These are phyloP conservation scores for Hyphopichia wangnamkhiaoensis DNA, from an alignment of 1,139 yeast species.

Conservation along the genomic window DNA sequence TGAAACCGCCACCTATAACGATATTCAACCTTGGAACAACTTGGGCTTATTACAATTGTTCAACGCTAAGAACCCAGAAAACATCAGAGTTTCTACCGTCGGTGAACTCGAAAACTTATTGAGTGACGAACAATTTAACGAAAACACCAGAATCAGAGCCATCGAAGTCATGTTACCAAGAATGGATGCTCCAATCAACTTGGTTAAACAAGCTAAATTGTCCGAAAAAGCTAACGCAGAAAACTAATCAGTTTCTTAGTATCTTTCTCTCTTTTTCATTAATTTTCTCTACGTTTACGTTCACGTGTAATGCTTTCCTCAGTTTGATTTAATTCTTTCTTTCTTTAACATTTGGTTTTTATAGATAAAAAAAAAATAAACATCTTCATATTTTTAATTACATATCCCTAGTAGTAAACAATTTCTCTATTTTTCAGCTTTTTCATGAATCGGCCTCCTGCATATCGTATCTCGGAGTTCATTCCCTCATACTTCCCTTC, in stretches of 20 bases:
- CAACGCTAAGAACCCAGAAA: constrained; percentile 64
- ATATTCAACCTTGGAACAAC: constrained; percentile 83
- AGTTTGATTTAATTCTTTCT: too few species aligned
- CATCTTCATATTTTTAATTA: too few species aligned
- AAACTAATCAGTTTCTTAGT: constrained; percentile 10
- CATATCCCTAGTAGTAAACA: too few species aligned
- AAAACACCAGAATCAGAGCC: constrained; percentile 67
- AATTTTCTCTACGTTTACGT: too few species aligned
- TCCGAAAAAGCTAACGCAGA: constrained; percentile 66
- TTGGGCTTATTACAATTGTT: constrained; percentile 66
- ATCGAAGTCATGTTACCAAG: constrained; percentile 77
- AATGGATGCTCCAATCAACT: constrained; percentile 79
- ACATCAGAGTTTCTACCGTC: constrained; percentile 56
- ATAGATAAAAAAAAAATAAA: too few species aligned
- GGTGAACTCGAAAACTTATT: constrained; percentile 69
- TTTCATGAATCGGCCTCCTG: too few species aligned
- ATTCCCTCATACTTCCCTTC: too few species aligned
- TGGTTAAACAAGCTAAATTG: constrained; percentile 73
- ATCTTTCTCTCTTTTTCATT: not conserved
- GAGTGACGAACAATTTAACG: constrained; percentile 53
- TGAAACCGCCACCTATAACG: constrained; percentile 70
- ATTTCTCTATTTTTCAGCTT: too few species aligned
- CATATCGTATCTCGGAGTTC: too few species aligned
- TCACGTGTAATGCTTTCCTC: too few species aligned
- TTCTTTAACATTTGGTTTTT: too few species aligned